Conservation (phyloP, 345 rosid species). For the Citrus maxima region DNA sequence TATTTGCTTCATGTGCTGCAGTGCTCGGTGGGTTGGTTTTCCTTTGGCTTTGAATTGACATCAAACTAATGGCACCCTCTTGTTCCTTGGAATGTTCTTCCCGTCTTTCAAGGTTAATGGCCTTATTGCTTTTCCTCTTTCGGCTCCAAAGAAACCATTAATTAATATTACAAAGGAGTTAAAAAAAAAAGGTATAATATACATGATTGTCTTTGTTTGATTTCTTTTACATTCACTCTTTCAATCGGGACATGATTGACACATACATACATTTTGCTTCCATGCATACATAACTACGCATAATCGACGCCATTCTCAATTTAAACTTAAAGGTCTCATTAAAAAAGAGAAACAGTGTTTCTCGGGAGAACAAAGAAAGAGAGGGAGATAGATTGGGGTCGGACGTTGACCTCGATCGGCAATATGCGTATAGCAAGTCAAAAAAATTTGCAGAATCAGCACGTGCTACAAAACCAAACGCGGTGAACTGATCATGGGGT, state of each 20-base stretch:
- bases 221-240: background rate
- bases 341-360: background rate
- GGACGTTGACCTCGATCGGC: background rate
- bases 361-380: background rate
- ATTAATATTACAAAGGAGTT: background rate
- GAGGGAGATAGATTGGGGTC: background rate
- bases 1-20: background rate
- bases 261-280: no score
- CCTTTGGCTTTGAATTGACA: background rate
- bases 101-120: conserved; percentile 32
- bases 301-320: no score
- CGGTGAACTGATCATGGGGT: conserved; percentile 5
- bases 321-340: no score
- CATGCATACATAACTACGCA: no score
- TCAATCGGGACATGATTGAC: background rate
- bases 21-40: background rate
- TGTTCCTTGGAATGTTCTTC: conserved; percentile 22
- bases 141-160: conserved; percentile 26
- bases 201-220: background rate
- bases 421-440: no score
- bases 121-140: conserved; percentile 27
- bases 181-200: background rate
- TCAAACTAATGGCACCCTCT: background rate
- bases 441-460: background rate
- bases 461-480: background rate